Evolutionary conservation across 176 grass and related monocot species (phyloP).

Genomic region (Olyra latifolia): DNA sequence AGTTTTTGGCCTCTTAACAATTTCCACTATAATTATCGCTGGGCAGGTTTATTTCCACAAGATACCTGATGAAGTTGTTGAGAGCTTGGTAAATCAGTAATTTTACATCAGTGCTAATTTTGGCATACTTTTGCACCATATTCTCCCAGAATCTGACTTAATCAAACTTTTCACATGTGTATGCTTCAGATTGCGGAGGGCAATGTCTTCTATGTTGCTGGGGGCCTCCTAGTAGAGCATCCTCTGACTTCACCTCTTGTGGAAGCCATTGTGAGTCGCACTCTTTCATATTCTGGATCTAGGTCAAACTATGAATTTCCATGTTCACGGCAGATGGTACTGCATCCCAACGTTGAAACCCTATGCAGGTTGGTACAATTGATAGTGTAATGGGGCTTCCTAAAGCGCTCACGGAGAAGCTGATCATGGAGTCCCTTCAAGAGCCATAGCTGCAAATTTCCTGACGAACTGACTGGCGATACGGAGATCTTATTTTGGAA

Average conservation of each 20-base stretch:
- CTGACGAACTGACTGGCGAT: constrained; percentile 1
- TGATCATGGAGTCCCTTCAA: constrained; percentile 72
- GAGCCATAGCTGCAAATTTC: constrained; percentile 29
- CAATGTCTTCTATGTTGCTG: constrained; percentile 87
- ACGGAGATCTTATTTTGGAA: neutral
- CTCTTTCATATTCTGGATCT: constrained; percentile 29
- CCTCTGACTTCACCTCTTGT: constrained; percentile 90
- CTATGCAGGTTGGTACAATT: constrained; percentile 74
- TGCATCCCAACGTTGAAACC: neutral
- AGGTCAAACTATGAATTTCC: neutral
- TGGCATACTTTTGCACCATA: neutral
- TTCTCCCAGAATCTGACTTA: neutral
- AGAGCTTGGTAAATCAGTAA: constrained; percentile 66
- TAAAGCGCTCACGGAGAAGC: constrained; percentile 79
- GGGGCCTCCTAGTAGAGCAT: constrained; percentile 89
- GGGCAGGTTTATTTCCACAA: constrained; percentile 90
- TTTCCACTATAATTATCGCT: constrained; percentile 30
- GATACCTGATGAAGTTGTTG: constrained; percentile 83
- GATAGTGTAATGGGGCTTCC: constrained; percentile 95
- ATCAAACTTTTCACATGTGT: constrained; percentile 17
- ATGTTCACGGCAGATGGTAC: neutral
- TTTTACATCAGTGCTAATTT: neutral
- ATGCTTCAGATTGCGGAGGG: constrained; percentile 79
- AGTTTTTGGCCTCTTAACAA: constrained; percentile 24
- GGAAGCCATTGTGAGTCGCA: constrained; percentile 78